These are phyloP conservation scores for Tolypocladium ophioglossoides DNA, from an alignment of 2,329 filamentous ascomycete genomes.

Conservation along the genomic window DNA sequence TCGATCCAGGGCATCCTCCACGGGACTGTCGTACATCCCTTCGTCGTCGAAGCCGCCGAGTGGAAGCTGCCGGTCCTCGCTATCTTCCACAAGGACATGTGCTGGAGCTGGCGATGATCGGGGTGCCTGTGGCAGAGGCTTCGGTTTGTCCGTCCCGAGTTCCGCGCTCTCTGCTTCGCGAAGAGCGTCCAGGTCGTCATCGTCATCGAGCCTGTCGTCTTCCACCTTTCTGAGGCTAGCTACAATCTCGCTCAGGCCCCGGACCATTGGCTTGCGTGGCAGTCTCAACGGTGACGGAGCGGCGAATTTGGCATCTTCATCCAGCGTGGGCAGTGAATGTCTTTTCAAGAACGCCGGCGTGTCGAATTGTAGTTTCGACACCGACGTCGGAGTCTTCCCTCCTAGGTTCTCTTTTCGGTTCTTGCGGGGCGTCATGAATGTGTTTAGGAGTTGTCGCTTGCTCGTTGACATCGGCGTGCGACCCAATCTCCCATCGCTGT, in stretches of 20 bases:
- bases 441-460: constrained; percentile 51
- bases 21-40: constrained; percentile 41
- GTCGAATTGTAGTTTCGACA: constrained; percentile 47
- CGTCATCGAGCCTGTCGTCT: constrained; percentile 53
- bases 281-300: constrained; percentile 38
- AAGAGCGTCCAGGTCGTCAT: constrained; percentile 59
- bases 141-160: constrained; percentile 11
- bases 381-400: constrained; percentile 35
- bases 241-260: constrained; percentile 65
- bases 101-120: constrained; percentile 13
- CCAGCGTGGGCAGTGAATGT: constrained; percentile 36
- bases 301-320: constrained; percentile 44
- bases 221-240: constrained; percentile 59
- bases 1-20: constrained; percentile 40
- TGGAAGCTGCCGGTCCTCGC: constrained; percentile 28
- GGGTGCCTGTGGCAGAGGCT: constrained; percentile 8
- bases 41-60: constrained; percentile 57
- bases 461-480: constrained; percentile 44
- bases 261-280: constrained; percentile 50
- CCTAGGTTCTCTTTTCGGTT: constrained; percentile 28
- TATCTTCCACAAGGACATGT: constrained; percentile 32
- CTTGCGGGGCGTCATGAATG: constrained; percentile 56
- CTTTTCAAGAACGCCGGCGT: constrained; percentile 62
- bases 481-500: constrained; percentile 22
- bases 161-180: constrained; percentile 54